These are phyloP conservation scores for Purshia tridentata DNA, from an alignment of 306 rosid genomes.

Conservation along the genomic window DNA sequence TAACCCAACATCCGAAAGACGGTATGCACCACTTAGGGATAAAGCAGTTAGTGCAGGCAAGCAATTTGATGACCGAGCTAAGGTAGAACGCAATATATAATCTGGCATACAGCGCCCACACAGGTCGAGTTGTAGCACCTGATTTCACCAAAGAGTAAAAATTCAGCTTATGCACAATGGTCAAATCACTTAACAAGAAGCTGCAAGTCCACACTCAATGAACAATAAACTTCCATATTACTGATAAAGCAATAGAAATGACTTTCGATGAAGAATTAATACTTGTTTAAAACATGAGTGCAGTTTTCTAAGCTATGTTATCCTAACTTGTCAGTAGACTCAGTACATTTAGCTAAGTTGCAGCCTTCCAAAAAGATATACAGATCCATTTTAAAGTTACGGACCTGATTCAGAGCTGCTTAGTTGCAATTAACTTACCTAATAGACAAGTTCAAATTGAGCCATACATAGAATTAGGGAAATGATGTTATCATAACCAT, in stretches of 20 bases:
- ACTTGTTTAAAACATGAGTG: not conserved
- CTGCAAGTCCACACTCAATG: not conserved
- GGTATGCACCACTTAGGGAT: conserved; percentile 81
- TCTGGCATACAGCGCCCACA: conserved; percentile 81
- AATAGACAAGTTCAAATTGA: not conserved
- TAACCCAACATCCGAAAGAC: conserved; percentile 70
- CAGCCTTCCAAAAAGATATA: not conserved
- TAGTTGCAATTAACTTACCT: not conserved
- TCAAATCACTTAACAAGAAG: conserved; percentile 14
- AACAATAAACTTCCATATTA: not conserved
- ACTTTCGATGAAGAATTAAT: not conserved
- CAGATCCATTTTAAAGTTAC: not conserved
- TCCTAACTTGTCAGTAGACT: not conserved
- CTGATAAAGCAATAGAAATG: not conserved
- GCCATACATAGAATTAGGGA: not conserved
- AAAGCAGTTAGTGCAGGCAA: conserved; percentile 52
- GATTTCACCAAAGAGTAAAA: conserved; percentile 31
- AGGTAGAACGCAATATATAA: conserved; percentile 42
- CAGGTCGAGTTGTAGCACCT: conserved; percentile 81
- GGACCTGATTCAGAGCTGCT: not conserved
- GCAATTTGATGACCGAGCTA: conserved; percentile 45
- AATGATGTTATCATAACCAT: not conserved
- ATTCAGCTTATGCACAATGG: conserved; percentile 5
- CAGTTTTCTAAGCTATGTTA: not conserved
- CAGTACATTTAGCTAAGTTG: not conserved